Evolutionary conservation across 2,329 filamentous ascomycete species (phyloP).

Genomic region (Aspergillus quadrilineatus): DNA sequence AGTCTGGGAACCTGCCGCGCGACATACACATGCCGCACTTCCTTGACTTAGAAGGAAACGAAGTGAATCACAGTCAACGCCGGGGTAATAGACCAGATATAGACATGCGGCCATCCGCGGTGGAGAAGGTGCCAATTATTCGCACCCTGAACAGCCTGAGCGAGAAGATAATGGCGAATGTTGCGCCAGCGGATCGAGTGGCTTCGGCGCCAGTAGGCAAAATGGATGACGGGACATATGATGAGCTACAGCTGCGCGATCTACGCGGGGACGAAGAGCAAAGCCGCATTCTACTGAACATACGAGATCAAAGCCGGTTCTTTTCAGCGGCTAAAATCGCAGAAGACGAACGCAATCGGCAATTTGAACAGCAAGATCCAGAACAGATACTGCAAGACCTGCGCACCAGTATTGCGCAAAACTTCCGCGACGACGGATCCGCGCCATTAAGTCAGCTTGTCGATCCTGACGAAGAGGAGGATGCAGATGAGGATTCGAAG

Average conservation of each 20-base stretch:
- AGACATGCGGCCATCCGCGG: slow-evolving; percentile 77
- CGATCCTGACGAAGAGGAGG: slow-evolving; percentile 57
- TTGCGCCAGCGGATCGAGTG: slow-evolving; percentile 73
- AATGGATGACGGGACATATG: slow-evolving; percentile 70
- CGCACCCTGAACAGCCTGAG: slow-evolving; percentile 85
- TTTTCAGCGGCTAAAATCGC: slow-evolving; percentile 61
- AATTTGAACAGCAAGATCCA: slow-evolving; percentile 70
- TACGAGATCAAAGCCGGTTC: slow-evolving; percentile 83
- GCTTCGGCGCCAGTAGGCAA: slow-evolving; percentile 61
- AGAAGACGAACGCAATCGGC: slow-evolving; percentile 48
- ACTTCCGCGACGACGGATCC: slow-evolving; percentile 55
- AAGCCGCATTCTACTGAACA: slow-evolving; percentile 76
- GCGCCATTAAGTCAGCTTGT: slow-evolving; percentile 65
- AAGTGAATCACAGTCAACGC: slow-evolving; percentile 86
- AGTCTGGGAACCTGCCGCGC: slow-evolving; percentile 50
- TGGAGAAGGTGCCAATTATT: slow-evolving; percentile 82
- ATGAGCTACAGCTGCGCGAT: slow-evolving; percentile 75
- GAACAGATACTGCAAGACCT: slow-evolving; percentile 65
- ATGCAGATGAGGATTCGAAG: slow-evolving; percentile 54
- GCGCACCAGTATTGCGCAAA: slow-evolving; percentile 56
- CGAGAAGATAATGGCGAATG: slow-evolving; percentile 88
- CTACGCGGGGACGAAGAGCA: slow-evolving; percentile 72
- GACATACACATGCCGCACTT: slow-evolving; percentile 75
- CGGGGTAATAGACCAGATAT: slow-evolving; percentile 84
- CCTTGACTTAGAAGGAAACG: slow-evolving; percentile 90